Evolutionary conservation across 2,329 filamentous ascomycete genomes (phyloP).

Genomic region (Pseudogymnoascus sp.): DNA sequence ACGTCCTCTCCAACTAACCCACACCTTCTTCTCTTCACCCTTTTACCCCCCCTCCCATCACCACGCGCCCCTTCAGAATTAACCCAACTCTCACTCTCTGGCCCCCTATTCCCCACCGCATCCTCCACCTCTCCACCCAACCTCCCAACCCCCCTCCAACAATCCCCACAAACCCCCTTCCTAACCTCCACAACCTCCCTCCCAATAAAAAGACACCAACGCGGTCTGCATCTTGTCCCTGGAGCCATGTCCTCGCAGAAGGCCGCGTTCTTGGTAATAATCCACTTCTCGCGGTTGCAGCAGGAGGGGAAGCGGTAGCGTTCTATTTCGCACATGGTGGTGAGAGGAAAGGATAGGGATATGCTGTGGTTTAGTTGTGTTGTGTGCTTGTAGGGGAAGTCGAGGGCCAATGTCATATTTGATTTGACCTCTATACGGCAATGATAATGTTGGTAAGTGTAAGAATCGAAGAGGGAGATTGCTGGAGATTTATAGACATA

Average conservation of each 20-base stretch:
- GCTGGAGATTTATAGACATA: background rate
- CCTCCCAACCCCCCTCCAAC: background rate
- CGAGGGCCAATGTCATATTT: background rate
- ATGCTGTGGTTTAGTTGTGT: background rate
- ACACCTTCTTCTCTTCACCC: background rate
- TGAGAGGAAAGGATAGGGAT: too few species aligned
- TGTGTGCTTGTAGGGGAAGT: background rate
- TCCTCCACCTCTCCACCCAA: background rate
- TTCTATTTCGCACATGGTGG: conserved; percentile 7
- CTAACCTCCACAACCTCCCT: background rate
- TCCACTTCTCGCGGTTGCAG: conserved; percentile 8
- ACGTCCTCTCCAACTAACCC: background rate
- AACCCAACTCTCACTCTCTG: background rate
- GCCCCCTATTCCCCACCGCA: background rate
- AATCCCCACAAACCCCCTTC: background rate
- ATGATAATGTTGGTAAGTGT: background rate
- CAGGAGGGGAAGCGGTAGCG: conserved; percentile 1
- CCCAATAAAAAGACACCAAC: background rate
- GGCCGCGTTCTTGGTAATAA: background rate
- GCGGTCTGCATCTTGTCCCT: background rate
- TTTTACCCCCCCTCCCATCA: background rate
- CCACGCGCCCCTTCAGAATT: background rate
- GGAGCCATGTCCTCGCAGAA: conserved; percentile 4
- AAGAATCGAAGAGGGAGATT: background rate
- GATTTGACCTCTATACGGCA: background rate